These are phyloP conservation scores for Lyophyllum semitale DNA, from an alignment of 768 basidiomycete genomes.

Conservation along the genomic window DNA sequence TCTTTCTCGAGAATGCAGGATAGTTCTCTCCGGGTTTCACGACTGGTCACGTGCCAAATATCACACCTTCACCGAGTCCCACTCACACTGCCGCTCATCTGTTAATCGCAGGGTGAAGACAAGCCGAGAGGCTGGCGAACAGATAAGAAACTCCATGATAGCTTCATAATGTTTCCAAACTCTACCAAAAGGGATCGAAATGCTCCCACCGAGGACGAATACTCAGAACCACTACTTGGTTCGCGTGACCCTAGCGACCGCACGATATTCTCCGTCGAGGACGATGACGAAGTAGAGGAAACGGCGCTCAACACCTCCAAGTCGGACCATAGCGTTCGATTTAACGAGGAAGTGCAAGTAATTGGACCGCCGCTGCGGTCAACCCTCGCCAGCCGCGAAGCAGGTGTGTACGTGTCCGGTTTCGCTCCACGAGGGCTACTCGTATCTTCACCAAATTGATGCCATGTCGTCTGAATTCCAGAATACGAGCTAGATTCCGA, in stretches of 20 bases:
- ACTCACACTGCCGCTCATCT: neutral
- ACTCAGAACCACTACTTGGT: constrained; percentile 59
- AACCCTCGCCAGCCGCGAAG: constrained; percentile 75
- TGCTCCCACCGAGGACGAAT: constrained; percentile 36
- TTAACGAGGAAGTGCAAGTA: constrained; percentile 69
- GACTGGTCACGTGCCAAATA: constrained; percentile 1
- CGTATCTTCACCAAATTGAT: constrained; percentile 7
- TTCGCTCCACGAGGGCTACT: neutral
- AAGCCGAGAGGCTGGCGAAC: neutral
- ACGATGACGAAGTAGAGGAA: constrained; percentile 48
- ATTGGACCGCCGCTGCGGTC: constrained; percentile 72
- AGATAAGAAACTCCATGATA: constrained; percentile 15
- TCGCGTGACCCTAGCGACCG: constrained; percentile 40
- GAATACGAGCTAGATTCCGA: constrained; percentile 87
- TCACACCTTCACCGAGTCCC: neutral
- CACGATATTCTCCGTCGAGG: constrained; percentile 58
- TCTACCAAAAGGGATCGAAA: constrained; percentile 30
- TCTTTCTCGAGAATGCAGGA: too few relatives aligned
- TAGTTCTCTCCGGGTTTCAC: too few relatives aligned
- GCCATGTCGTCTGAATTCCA: constrained; percentile 27
- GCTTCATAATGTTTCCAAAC: constrained; percentile 25
- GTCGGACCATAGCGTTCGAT: constrained; percentile 55
- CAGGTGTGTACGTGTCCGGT: constrained; percentile 58
- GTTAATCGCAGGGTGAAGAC: neutral
- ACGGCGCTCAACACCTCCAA: constrained; percentile 32